Evolutionary conservation across 2,329 filamentous ascomycete genomes (phyloP), one percentile per base, ranked within the genome.

Genomic region (Blastomyces parvus): DNA sequence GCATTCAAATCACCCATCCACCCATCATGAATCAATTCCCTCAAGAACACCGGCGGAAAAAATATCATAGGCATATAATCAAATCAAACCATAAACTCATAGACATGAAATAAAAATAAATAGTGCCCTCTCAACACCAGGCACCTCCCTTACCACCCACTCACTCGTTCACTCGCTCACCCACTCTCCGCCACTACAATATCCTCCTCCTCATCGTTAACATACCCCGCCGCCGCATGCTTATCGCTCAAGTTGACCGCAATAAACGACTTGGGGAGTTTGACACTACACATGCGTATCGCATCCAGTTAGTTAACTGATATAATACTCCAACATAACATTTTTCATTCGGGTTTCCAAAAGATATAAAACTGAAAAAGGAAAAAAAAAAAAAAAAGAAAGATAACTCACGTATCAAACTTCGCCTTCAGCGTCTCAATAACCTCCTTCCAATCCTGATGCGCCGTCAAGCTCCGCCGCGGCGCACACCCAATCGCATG

Each of bases 381-480:
- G 5, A 65, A 64, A 69, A 30, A 67, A 63, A 30, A 46, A 57
- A 63, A 52, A 61, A 48, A 59, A 64, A 30, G 46, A 53, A 63
- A 50, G 61, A 52, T 59, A 64, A 81, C 88, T 79, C 82, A 93
- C 89, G 91, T 91, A 72, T 96, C 90, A 73, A 99, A 97, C 71
- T 96, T 97, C 59, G 90, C 93, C 68, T 92, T 86, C 67, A 99
- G 80, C 1, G 92, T 97, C 77, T 96, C 92, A 68, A 99, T 90
- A n/a, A 99, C 90, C 70, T 93, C 86, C 77, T 95, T 93, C 93
- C 94, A 99, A 75, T 99, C 90, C 46, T 87, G 86, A 77, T 99
- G 95, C 2, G 90, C 85, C 2, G 93, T 97, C 70, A 99, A 79
- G 72, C 90, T 95, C 66, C 94, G 84, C 66, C 92, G 83, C n/a